phyloP scores from a whole-genome alignment of 768 basidiomycete species.

The Lentinula raphanica region DNA sequence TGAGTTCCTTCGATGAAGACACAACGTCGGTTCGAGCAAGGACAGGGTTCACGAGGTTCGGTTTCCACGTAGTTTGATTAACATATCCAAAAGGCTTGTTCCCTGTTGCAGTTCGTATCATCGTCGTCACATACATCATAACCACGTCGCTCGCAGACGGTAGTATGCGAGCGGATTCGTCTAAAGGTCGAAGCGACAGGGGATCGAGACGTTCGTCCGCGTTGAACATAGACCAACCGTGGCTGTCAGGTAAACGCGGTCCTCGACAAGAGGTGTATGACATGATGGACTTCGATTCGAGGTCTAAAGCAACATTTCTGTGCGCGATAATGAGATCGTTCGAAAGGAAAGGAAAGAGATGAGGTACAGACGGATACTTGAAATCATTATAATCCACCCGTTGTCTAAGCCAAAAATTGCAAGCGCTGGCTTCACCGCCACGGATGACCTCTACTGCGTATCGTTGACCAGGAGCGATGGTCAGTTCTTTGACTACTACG shows the following conservation, averaged over 20 bases:
- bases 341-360: background rate
- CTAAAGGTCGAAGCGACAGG: background rate
- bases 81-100: slow-evolving; percentile 6
- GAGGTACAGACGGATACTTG: slow-evolving; percentile 1
- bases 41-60: background rate
- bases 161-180: background rate
- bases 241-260: background rate
- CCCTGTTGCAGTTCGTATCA: slow-evolving; percentile 6
- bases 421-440: background rate
- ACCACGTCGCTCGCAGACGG: slow-evolving; percentile 2
- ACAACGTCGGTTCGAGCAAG: background rate
- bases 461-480: slow-evolving; percentile 6
- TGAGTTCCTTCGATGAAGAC: slow-evolving; percentile 1
- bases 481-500: slow-evolving; percentile 4
- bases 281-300: slow-evolving; percentile 7
- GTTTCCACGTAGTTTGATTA: slow-evolving; percentile 8
- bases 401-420: slow-evolving; percentile 1
- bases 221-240: background rate
- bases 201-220: slow-evolving; percentile 2
- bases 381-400: slow-evolving; percentile 1
- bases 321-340: background rate
- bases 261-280: background rate
- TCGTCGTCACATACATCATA: slow-evolving; percentile 7
- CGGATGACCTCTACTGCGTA: slow-evolving; percentile 2
- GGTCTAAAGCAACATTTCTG: slow-evolving; percentile 5